Conservation (phyloP, 2,329 filamentous ascomycete species). For the Zymoseptoria passerinii region DNA sequence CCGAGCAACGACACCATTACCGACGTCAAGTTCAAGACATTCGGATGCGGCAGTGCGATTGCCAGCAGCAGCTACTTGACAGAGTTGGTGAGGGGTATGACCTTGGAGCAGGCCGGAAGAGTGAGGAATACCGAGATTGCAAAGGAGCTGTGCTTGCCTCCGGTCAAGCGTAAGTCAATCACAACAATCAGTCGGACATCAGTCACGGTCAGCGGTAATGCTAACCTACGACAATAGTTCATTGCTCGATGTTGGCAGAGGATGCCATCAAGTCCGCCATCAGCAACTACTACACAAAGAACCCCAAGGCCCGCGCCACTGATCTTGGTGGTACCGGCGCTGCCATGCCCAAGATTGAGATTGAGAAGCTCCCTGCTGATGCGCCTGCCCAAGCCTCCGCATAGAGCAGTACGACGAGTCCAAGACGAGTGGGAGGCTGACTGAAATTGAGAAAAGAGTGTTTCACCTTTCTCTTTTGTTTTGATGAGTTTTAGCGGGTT, state of each 20-base stretch:
- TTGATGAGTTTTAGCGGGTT: background rate
- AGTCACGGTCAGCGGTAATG: background rate
- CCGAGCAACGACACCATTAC: constrained; percentile 78
- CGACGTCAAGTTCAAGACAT: constrained; percentile 97
- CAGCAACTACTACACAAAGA: constrained; percentile 84
- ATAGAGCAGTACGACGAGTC: background rate
- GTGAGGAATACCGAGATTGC: constrained; percentile 98
- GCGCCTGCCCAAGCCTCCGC: constrained; percentile 11
- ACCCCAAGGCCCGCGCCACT: constrained; percentile 65
- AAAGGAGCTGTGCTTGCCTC: constrained; percentile 83
- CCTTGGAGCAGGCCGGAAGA: constrained; percentile 80
- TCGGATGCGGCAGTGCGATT: constrained; percentile 90
- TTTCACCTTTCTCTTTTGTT: background rate
- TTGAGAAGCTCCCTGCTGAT: constrained; percentile 43
- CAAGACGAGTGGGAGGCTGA: background rate
- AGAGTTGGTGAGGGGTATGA: constrained; percentile 92
- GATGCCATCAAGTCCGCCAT: constrained; percentile 91
- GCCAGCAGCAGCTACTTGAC: constrained; percentile 92
- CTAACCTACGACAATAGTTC: constrained; percentile 45
- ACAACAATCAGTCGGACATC: background rate
- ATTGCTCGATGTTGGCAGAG: constrained; percentile 88
- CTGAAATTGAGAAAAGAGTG: background rate
- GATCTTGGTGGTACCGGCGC: constrained; percentile 68
- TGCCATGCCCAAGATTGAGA: constrained; percentile 57
- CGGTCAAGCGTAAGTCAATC: constrained; percentile 66